These are phyloP conservation scores for Adiantum capillusveneris DNA, from an alignment of 75 land plant genomes.

Conservation along the genomic window DNA sequence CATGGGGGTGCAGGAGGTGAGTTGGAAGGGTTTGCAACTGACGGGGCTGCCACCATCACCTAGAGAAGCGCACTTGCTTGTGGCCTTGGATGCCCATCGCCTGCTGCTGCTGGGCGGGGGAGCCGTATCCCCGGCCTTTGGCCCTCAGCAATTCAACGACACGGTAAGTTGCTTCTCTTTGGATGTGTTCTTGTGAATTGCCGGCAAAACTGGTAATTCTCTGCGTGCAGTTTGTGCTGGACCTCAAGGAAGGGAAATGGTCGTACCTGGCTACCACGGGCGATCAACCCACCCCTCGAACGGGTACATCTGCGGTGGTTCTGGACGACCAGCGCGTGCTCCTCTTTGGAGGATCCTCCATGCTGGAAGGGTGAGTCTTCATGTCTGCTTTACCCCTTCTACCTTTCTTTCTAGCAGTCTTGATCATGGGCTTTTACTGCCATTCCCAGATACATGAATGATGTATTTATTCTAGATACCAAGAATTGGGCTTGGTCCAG, in stretches of 20 bases:
- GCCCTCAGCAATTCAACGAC: slow-evolving; percentile 3
- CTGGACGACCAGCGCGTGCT: background rate
- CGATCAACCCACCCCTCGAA: background rate
- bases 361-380: slow-evolving; percentile 1
- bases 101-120: background rate
- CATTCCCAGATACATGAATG: background rate
- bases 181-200: background rate
- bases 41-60: background rate
- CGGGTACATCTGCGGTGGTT: background rate
- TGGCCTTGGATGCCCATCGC: slow-evolving; percentile 4
- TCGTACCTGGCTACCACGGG: background rate
- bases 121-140: background rate
- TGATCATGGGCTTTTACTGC: too few species aligned
- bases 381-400: too few species aligned
- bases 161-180: background rate
- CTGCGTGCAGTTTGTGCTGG: background rate
- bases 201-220: too few species aligned
- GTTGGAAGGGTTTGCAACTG: background rate
- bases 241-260: background rate
- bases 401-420: too few species aligned
- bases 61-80: background rate
- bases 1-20: background rate
- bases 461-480: background rate
- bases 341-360: slow-evolving; percentile 1
- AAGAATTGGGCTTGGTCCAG: background rate